Evolutionary conservation across 768 basidiomycete species (phyloP), one percentile per base, ranked within the genome.

Genomic region (Sistotremastrum suecicum): DNA sequence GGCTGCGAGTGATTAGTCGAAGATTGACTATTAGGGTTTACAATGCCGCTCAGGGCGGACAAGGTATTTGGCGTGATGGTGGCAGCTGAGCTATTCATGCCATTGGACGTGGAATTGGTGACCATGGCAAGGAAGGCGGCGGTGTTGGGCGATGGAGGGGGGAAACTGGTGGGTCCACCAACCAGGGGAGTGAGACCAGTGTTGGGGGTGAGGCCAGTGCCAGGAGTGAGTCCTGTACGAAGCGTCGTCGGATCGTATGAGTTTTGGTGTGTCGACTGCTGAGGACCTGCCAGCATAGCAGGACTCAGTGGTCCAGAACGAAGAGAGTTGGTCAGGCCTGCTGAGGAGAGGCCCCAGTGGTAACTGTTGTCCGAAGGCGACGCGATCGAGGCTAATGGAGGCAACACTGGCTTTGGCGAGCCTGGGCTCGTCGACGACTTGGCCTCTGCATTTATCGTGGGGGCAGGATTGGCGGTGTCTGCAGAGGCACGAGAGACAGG

Each of bases 281-380:
- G 80, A 3, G 90, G 92, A 6, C 85, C 94, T 30, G 87, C 78
- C 49, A 95, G 80, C 88, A 97, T 94, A 45, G 94, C 91, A 32
- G 94, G 94, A 4, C 87, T 90, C 45, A 98, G 80, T 1, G 94
- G 94, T 3, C 92, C 94, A 0, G 91, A 75, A 40, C 94, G 80
- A 34, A 98, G 76, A 2, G 88, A 91, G 61, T 83, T 83, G 38
- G 70, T 63, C 42, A 81, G 65, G 38, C 78, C 70, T 29, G 63
- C 59, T 9, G 72, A 62, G 37, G 74, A 70, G 58, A 78, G 78
- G 34, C 68, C 72, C 85, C 89, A 78, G 47, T 60, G 61, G 48
- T 73, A 74, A 28, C 67, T 60, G 3, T 63, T 63, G 52, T 78
- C 80, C 7, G 77, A 69, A 6, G 80, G 78, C 4, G 46, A 50